Base-by-base conservation (phyloP, 345 rosid species). In the Lagerstroemia speciosa region DNA sequence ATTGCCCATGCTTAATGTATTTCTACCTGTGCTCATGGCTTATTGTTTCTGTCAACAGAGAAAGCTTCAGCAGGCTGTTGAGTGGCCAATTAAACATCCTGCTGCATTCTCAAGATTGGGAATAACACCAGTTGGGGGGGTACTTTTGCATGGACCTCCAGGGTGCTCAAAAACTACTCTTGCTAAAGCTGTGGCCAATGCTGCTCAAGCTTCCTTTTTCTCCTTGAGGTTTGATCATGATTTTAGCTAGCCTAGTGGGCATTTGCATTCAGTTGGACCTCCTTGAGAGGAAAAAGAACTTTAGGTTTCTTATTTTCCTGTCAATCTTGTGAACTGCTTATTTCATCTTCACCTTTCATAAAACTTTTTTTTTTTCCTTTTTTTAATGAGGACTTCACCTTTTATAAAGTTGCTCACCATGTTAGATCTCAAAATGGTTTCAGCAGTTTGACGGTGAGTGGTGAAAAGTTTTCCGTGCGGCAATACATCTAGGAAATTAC, bases 101-200 rank as follows among this genome's bases (percentile, higher is more conserved):
- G 83, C 77, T 71, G 85, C 89, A 61, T 89, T 89, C 83, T 76
- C 72, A 2, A 86, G 89, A 78, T 32, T 91, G 79, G 95, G 97
- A 50, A 82, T 89, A 83, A 83, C 91, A 31, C 97, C 99, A 3
- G 67, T 89, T 67, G 90, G 88, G 67, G 96, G 99, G 66, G 82
- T 86, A 64, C 96, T 93, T 69, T 79, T 94, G 46, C 97, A 94
- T 79, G 99, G 96, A 78, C 97, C 96, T 70, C 97, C 99, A 7
- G 99, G 99, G 73, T 94, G 99, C 84, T 94, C 96, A 24, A 94
- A 94, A 83, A 91, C 95, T n/a, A 94, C 96, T 63, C 96, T 94
- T 70, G 95, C 96, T 45, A 94, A 91, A 84, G 99, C 99, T 19
- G 90, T 91, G 69, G 95, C 96, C 24, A 82, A 91, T 83, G 95